A percentile compares a stretch with the other conserved stretches of the same genome.
Conservation (phyloP, 495 filamentous ascomycete species). For the Penicillium ochrochloron region DNA sequence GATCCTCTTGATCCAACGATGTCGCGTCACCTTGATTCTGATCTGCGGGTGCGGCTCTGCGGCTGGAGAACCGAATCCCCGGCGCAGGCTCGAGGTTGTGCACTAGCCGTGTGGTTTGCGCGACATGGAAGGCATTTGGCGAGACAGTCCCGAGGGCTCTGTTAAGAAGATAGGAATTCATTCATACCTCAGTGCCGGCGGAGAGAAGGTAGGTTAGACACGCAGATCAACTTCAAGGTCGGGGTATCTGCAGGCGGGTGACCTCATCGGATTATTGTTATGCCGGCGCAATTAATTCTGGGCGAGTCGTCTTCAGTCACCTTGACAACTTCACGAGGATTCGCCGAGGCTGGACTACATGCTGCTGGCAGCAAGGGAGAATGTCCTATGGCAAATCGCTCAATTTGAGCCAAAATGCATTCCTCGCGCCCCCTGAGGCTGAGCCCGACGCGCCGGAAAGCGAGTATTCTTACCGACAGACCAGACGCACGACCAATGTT, state of each 20-base stretch:
- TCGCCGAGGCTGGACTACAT: conserved; percentile 7
- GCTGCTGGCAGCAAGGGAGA: conserved; percentile 9
- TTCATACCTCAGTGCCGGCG: conserved; percentile 56
- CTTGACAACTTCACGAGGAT: background rate
- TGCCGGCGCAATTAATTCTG: conserved; percentile 30
- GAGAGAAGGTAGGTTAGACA: background rate
- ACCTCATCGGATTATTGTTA: conserved; percentile 34
- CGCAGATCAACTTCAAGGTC: background rate
- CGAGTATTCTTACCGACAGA: conserved; percentile 17
- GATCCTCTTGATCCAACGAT: conserved; percentile 25
- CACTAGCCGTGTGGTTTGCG: conserved; percentile 64
- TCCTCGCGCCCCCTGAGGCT: conserved; percentile 15
- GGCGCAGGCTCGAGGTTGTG: conserved; percentile 64
- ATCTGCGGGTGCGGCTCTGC: conserved; percentile 40
- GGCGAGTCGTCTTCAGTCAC: no score
- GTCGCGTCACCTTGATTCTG: conserved; percentile 19
- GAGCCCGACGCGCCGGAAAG: background rate
- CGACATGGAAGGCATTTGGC: conserved; percentile 63
- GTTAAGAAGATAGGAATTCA: conserved; percentile 80
- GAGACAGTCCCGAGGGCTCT: conserved; percentile 67
- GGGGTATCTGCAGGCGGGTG: conserved; percentile 18
- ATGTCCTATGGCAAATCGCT: conserved; percentile 34
- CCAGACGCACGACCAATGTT: conserved; percentile 54
- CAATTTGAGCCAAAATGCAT: conserved; percentile 29
- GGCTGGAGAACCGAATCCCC: conserved; percentile 68